Base-by-base conservation (phyloP, 2,329 filamentous ascomycete genomes). In the Aspergillus pseudoviridinutans region DNA sequence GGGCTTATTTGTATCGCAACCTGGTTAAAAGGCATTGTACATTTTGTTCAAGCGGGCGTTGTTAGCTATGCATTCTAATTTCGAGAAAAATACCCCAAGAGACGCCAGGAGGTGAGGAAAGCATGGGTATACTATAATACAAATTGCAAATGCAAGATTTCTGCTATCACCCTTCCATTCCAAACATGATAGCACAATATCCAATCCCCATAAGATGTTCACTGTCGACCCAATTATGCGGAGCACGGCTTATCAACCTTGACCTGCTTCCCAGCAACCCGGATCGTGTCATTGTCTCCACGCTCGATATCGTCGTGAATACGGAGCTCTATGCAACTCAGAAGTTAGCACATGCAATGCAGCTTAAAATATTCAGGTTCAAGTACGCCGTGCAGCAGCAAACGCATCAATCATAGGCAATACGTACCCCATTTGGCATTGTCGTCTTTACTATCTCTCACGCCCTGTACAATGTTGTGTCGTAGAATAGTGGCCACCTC, bases 251-350 rank as follows among this genome's bases (percentile, higher is more conserved):
- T 76, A 49, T 75, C 73, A 54, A 76, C 68, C 65, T 76, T 77
- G 41, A 76, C 71, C 20, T 66, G 62, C 64, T 74, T 65, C 35
- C 68, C 66, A 1, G 76, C 80, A 2, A 85, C 79, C 76, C 92
- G 95, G 68, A 97, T 85, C 35, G 88, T 90, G 66, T 97, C 92
- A 71, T 99, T 99, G 76, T 97, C 90, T 54, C 94, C 92, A 63
- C 91, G 83, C 75, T 99, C 93, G 29, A 89, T 99, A 63, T 96
- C 80, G 60, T 96, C 84, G 73, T 97, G 94, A 76, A 99, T 97
- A 53, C 88, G 84, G 57, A 97, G 78, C 71, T 89, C 92, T 97
- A 61, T 38, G 24, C 41, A 4, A 42, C 5, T 25, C 63, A 49
- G n/a, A 54, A 3, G 27, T 59, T 58, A 61, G 53, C 41, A n/a